Conservation (phyloP, 345 rosid species). For the Linum lewisii region DNA sequence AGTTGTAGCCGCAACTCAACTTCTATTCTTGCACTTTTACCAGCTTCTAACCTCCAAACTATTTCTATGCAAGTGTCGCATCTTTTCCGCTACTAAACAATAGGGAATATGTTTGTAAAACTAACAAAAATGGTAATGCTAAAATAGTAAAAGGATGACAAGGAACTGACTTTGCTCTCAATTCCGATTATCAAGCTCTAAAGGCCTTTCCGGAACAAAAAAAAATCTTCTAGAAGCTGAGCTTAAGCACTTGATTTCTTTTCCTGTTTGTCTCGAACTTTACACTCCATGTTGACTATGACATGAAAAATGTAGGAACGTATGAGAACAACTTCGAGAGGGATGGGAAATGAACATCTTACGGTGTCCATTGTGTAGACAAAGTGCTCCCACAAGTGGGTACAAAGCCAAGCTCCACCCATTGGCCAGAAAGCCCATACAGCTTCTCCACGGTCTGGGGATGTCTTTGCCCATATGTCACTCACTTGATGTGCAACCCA, state of each 20-base stretch:
- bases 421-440: constrained; percentile 91
- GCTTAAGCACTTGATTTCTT: not conserved
- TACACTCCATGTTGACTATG: not conserved
- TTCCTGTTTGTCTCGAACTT: not conserved
- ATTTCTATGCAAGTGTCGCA: too few relatives aligned
- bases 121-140: too few relatives aligned
- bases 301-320: constrained; percentile 4
- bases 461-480: constrained; percentile 93
- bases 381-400: constrained; percentile 95
- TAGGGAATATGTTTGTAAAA: too few relatives aligned
- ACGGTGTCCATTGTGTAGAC: constrained; percentile 73
- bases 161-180: too few relatives aligned
- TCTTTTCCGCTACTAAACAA: too few relatives aligned
- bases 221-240: not conserved
- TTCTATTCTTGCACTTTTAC: too few relatives aligned
- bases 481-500: constrained; percentile 89
- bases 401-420: constrained; percentile 99
- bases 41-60: too few relatives aligned
- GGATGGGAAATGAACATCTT: constrained; percentile 17
- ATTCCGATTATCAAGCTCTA: too few relatives aligned
- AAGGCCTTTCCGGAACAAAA: not conserved
- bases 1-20: too few relatives aligned
- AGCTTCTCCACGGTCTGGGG: constrained; percentile 62
- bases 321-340: not conserved
- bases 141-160: too few relatives aligned